Base-by-base conservation (phyloP, 2,329 filamentous ascomycete genomes). In the Fusarium sp. region DNA sequence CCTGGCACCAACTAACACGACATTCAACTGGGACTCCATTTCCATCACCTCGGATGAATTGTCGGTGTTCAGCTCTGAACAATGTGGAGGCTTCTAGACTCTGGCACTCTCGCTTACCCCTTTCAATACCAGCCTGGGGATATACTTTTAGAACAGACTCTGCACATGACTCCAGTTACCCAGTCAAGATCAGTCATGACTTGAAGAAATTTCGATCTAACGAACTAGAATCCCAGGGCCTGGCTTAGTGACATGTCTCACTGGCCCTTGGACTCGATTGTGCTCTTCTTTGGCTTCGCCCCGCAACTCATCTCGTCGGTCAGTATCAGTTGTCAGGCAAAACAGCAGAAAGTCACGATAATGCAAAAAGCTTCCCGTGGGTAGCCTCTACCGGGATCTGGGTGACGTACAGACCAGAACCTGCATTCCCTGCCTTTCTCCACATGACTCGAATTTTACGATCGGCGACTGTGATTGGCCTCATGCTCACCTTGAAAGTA, bases 131-230 rank as follows among this genome's bases (percentile, higher is more conserved):
- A 46, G 46, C 31, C 14, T 46, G 39, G 46, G 39, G 41, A 27
- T 58, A 27, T 58, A 46, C 46, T 45, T 54, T 59, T 56, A 46
- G 49, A 45, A 54, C 42, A 68, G 27, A 55, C 61, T 64, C 61
- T 60, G 65, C 74, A 76, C 72, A 74, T 74, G 74, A 76, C 74
- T 72, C 54, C 38, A 37, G 56, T 54, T 65, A 66, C 73, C 65
- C 56, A 42, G 73, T 72, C 73, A 71, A 62, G 35, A 61, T 38
- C 29, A 58, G 73, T 76, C 73, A 75, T 74, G 67, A 63, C 48
- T 73, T 63, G 71, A 66, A 73, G 70, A 63, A 65, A 60, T 55
- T 41, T 57, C 25, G 31, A 44, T 48, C 44, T 57, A 60, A 63
- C 56, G 59, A 51, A 56, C 60, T 63, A 69, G 57, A 59, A 46